These are phyloP conservation scores for Hypericum androsaemum DNA, from an alignment of 345 rosid genomes.

Conservation along the genomic window DNA sequence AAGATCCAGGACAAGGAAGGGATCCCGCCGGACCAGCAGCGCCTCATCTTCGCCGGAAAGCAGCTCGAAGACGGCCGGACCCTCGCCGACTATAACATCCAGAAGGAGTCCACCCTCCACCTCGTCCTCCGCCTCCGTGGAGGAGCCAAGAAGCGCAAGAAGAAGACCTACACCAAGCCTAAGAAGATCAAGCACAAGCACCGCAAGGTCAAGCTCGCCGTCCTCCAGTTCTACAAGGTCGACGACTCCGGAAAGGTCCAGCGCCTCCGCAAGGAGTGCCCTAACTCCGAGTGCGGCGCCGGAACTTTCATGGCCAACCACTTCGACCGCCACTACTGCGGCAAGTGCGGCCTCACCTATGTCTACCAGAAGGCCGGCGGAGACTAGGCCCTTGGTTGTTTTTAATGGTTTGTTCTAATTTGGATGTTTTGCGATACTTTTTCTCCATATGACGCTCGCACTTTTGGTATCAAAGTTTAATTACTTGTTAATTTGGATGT, in stretches of 20 bases:
- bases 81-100: slow-evolving; percentile 11
- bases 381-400: not conserved
- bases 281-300: slow-evolving; percentile 8
- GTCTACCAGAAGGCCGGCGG: slow-evolving; percentile 11
- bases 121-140: slow-evolving; percentile 13
- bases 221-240: not conserved
- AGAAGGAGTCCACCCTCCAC: slow-evolving; percentile 15
- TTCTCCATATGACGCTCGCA: too few relatives aligned
- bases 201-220: slow-evolving; percentile 3
- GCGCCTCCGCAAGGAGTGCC: not conserved
- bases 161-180: too few relatives aligned
- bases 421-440: too few relatives aligned
- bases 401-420: too few relatives aligned
- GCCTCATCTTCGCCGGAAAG: too few relatives aligned
- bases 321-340: slow-evolving; percentile 13
- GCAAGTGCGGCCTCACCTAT: slow-evolving; percentile 12
- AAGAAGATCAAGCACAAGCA: slow-evolving; percentile 9
- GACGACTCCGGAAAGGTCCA: too few relatives aligned
- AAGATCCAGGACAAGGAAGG: too few relatives aligned
- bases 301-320: slow-evolving; percentile 14
- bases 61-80: not conserved
- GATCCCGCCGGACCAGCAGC: too few relatives aligned
- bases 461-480: too few relatives aligned
- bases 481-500: too few relatives aligned
- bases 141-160: slow-evolving; percentile 10